Percentiles rank a stretch among this genome's conserved stretches.
These are phyloP conservation scores for Rhinocladiella similis DNA, from an alignment of 2,329 filamentous ascomycete species.

Conservation along the genomic window DNA sequence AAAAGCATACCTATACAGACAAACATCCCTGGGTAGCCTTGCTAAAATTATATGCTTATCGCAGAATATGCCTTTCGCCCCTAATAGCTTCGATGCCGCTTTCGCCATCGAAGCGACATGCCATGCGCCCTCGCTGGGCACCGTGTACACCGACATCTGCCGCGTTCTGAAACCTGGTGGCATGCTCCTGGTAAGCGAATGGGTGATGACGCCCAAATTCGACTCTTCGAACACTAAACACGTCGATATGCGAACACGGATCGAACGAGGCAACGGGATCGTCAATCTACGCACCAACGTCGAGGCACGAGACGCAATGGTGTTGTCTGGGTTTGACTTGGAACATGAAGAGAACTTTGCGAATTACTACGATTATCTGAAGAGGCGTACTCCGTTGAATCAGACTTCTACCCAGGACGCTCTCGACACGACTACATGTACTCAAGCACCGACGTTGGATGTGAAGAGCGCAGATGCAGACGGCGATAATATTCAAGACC, in stretches of 20 bases:
- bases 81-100: conserved; percentile 33
- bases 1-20: too few relatives aligned
- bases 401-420: too few relatives aligned
- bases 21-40: too few relatives aligned
- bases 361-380: conserved; percentile 14
- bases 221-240: conserved; percentile 30
- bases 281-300: conserved; percentile 28
- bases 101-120: conserved; percentile 36
- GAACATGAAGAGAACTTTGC: conserved; percentile 33
- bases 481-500: too few relatives aligned
- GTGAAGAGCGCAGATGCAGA: too few relatives aligned
- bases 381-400: neutral
- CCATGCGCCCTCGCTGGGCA: conserved; percentile 31
- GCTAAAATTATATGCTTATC: neutral
- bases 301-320: conserved; percentile 27
- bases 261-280: conserved; percentile 34
- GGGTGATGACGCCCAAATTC: conserved; percentile 34
- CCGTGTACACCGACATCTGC: conserved; percentile 31
- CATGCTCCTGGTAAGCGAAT: conserved; percentile 32
- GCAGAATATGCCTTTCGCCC: conserved; percentile 29
- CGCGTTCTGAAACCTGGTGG: conserved; percentile 35
- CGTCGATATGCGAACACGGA: conserved; percentile 28
- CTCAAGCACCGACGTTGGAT: too few relatives aligned
- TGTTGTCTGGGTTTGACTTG: conserved; percentile 31
- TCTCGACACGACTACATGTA: too few relatives aligned